Conservation (phyloP, 306 rosid genomes). For the Citrullus colocynthis region DNA sequence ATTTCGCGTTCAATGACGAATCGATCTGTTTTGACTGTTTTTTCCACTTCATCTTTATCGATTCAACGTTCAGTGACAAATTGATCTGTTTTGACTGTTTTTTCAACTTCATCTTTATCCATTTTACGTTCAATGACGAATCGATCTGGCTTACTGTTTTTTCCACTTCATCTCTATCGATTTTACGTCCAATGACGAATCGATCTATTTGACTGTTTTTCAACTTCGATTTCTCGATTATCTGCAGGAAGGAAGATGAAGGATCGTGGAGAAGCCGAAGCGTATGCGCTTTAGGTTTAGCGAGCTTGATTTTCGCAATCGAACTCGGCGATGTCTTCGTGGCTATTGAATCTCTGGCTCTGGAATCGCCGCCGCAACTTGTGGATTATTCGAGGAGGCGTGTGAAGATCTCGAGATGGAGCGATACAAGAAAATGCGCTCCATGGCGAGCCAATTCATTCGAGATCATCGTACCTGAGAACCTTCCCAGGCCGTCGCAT, state of each 20-base stretch:
- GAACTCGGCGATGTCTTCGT: slow-evolving; percentile 12
- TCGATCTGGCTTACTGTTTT: background rate
- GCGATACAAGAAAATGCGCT: slow-evolving; percentile 46
- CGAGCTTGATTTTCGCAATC: slow-evolving; percentile 36
- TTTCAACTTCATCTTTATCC: background rate
- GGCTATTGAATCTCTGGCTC: background rate
- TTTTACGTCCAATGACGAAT: background rate
- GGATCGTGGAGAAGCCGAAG: slow-evolving; percentile 22
- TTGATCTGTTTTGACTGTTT: too few relatives aligned
- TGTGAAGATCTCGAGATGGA: slow-evolving; percentile 33
- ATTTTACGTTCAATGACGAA: background rate
- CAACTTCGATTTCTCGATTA: background rate
- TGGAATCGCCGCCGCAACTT: background rate
- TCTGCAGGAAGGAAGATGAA: background rate
- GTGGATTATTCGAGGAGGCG: background rate
- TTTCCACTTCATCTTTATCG: background rate
- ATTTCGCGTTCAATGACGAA: background rate
- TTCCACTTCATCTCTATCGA: too few relatives aligned
- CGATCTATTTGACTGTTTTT: background rate
- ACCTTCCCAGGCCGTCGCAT: slow-evolving; percentile 62
- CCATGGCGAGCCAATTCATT: slow-evolving; percentile 49
- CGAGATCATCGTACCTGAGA: slow-evolving; percentile 80
- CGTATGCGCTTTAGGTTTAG: slow-evolving; percentile 26
- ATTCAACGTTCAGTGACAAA: background rate
- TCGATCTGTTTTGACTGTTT: too few relatives aligned